Percentiles rank a stretch among this genome's conserved stretches.
Evolutionary conservation across 108 stramenopile genomes (phyloP).

Genomic region (Parietichytrium sp.): DNA sequence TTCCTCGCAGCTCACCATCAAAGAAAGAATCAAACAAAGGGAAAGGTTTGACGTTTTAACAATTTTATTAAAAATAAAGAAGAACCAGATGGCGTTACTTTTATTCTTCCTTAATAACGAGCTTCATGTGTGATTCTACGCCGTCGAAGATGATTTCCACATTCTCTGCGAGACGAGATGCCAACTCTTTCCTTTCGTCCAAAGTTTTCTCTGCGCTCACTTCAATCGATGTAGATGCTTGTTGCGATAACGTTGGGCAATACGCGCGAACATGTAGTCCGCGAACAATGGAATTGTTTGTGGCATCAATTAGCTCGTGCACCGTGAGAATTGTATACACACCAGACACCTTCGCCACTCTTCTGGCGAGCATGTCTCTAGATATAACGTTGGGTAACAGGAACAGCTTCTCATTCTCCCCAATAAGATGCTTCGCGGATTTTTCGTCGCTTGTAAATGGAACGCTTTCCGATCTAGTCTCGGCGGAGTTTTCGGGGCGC

Average conservation of each 20-base stretch:
- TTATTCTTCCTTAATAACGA: neutral
- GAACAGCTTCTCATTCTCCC: neutral
- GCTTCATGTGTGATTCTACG: conserved; percentile 20
- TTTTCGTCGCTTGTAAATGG: neutral
- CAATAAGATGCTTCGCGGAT: neutral
- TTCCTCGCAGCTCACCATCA: too few relatives aligned
- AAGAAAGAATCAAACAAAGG: too few relatives aligned
- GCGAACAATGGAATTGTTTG: neutral
- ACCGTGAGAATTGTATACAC: conserved; percentile 21
- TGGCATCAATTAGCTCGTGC: neutral
- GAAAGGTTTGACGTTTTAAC: too few relatives aligned
- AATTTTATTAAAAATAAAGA: too few relatives aligned
- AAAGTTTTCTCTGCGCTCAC: neutral
- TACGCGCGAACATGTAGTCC: conserved; percentile 26
- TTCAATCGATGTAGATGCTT: conserved; percentile 5
- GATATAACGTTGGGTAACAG: conserved; percentile 3
- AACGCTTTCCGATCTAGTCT: neutral
- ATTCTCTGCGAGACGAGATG: neutral
- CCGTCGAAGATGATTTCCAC: neutral
- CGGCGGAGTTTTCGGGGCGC: too few relatives aligned
- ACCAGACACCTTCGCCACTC: neutral
- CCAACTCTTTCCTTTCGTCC: neutral
- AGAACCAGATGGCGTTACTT: too few relatives aligned
- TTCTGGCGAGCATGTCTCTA: neutral
- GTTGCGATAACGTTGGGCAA: conserved; percentile 19